Evolutionary conservation across 192 early-diverging fungal genomes (phyloP), one percentile per base, ranked within the genome.

Genomic region (Polychytrium aggregatum): DNA sequence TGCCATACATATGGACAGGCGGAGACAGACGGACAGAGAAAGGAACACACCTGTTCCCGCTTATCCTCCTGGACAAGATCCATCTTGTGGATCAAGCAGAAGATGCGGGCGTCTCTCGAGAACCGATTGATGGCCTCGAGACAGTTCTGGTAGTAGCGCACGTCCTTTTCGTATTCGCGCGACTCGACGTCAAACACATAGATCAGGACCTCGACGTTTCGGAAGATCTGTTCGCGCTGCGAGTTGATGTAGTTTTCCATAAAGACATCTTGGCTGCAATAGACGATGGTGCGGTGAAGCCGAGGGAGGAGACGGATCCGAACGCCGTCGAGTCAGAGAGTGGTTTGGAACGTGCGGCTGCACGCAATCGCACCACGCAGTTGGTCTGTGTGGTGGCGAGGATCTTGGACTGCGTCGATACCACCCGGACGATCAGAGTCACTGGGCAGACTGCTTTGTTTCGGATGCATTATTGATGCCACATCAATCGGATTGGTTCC

Each of bases 51-150:
- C n/a, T n/a, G n/a, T 31, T 86, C 83, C 35, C 85, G 63, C 37
- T 82, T 67, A 1, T 81, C 71, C 36, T 85, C 84, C 44, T 68
- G 79, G 22, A 96, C 80, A 45, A 94, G 72, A 73, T 98, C 95
- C 86, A 98, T 96, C 58, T 98, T 98, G 58, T 98, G 95, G 47
- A 98, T 82, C 40, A 98, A 66, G 44, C 91, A 93, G 63, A 95
- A 97, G 25, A 98, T 86, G 45, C 84, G 82, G 41, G 92, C 92
- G 43, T 95, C 89, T 44, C 76, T 80, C 18, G 88, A 91, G 48
- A 83, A 83, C 22, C 69, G 60, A 52, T 75, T 45, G 49, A 98
- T 83, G 27, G 84, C 85, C 18, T 90, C 78, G 33, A 98, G 61
- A 43, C 85, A 89, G 18, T 79, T 81, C 62, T 93, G 84, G 53